Evolutionary conservation across 1,284 basidiomycete genomes (phyloP).

Genomic region (Malassezia nana): DNA sequence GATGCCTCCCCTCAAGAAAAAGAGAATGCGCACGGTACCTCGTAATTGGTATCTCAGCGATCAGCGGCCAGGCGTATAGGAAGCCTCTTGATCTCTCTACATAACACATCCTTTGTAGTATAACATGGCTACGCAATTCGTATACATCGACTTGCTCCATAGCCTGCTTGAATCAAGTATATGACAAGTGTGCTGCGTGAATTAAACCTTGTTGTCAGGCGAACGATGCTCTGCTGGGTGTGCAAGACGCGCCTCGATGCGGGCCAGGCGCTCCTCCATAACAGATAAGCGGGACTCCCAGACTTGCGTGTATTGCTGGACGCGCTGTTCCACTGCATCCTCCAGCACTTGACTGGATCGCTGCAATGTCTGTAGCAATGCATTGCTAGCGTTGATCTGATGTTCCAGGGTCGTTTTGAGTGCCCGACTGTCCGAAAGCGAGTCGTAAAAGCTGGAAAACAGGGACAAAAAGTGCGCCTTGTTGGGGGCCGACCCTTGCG

Average conservation of each 20-base stretch:
- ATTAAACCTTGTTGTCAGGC: too few relatives aligned
- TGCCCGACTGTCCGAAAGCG: conserved; percentile 40
- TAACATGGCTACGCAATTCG: too few relatives aligned
- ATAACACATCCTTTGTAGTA: too few relatives aligned
- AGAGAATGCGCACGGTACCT: too few relatives aligned
- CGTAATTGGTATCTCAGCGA: too few relatives aligned
- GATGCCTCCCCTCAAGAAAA: not conserved
- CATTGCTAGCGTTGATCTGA: conserved; percentile 42
- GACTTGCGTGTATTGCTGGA: conserved; percentile 30
- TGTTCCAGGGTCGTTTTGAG: conserved; percentile 45
- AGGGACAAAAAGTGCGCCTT: conserved; percentile 41
- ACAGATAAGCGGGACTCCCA: conserved; percentile 26
- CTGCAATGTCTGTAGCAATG: conserved; percentile 43
- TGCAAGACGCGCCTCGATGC: not conserved
- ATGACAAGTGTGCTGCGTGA: too few relatives aligned
- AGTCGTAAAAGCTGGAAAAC: conserved; percentile 45
- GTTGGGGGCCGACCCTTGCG: conserved; percentile 30
- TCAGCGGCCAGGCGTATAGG: too few relatives aligned
- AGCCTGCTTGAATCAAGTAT: too few relatives aligned
- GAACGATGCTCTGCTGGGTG: not conserved
- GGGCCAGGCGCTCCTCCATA: not conserved
- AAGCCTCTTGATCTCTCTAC: too few relatives aligned
- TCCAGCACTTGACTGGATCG: conserved; percentile 36
- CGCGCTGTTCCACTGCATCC: conserved; percentile 36
- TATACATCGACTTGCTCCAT: too few relatives aligned